Percentiles rank a stretch among this genome's conserved stretches.
These are phyloP conservation scores for Pleurotus cornucopiae DNA, from an alignment of 768 basidiomycete genomes.

Conservation along the genomic window DNA sequence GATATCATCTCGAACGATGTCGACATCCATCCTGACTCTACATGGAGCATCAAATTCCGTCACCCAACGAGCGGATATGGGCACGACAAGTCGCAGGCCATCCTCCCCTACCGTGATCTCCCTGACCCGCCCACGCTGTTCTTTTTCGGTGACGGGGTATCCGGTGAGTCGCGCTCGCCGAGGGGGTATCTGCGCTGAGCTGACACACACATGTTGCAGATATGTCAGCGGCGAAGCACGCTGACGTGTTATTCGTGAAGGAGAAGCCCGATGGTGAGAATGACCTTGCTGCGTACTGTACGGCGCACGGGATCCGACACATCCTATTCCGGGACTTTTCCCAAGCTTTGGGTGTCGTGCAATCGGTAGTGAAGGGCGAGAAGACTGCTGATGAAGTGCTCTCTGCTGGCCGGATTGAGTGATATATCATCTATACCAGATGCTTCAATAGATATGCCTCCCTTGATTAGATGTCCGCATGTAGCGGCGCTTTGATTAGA, in stretches of 20 bases:
- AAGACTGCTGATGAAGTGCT: conserved; percentile 51
- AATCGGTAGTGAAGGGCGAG: conserved; percentile 67
- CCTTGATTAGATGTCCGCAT: too few species aligned
- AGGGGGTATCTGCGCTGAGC: neutral
- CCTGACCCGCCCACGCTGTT: conserved; percentile 74
- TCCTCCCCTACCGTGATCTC: conserved; percentile 82
- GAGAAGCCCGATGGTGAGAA: conserved; percentile 73
- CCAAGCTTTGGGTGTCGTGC: conserved; percentile 54
- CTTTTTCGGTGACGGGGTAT: conserved; percentile 98
- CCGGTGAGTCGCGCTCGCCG: conserved; percentile 47
- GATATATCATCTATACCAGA: too few species aligned
- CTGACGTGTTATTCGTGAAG: conserved; percentile 95
- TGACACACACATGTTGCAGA: conserved; percentile 38
- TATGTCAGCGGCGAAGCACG: conserved; percentile 87
- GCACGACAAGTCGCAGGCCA: conserved; percentile 95
- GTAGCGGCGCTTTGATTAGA: too few species aligned
- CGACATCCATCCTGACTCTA: conserved; percentile 53
- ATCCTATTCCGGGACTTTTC: conserved; percentile 73
- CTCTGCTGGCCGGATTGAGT: neutral
- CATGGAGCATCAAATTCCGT: conserved; percentile 82
- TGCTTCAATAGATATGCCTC: too few species aligned
- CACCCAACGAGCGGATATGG: conserved; percentile 89
- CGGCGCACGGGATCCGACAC: conserved; percentile 72
- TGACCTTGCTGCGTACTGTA: conserved; percentile 83
- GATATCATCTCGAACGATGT: conserved; percentile 95